Evolutionary conservation across 768 basidiomycete genomes (phyloP).

Genomic region (Amanita pallidorosea): DNA sequence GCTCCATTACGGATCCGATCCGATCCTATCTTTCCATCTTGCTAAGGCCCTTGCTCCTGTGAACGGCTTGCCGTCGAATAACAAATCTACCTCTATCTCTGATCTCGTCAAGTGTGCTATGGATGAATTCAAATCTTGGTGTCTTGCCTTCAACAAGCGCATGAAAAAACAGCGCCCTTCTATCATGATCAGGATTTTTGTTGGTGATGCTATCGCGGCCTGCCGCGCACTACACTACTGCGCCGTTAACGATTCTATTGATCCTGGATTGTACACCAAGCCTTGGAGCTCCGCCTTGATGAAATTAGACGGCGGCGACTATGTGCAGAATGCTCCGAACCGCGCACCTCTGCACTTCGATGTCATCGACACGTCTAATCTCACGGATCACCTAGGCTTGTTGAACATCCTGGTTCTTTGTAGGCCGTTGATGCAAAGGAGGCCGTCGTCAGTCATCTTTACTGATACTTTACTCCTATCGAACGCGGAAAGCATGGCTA

Average conservation of each 20-base stretch:
- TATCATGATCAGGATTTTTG: slow-evolving; percentile 26
- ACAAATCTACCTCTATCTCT: slow-evolving; percentile 3
- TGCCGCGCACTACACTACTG: slow-evolving; percentile 23
- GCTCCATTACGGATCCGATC: slow-evolving; percentile 35
- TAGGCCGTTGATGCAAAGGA: slow-evolving; percentile 23
- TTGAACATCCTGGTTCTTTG: slow-evolving; percentile 30
- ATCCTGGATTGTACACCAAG: slow-evolving; percentile 19
- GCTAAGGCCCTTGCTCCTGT: slow-evolving; percentile 18
- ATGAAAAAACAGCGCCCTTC: slow-evolving; percentile 2
- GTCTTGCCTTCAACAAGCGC: slow-evolving; percentile 16
- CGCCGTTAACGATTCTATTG: slow-evolving; percentile 8
- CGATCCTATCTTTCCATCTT: slow-evolving; percentile 30
- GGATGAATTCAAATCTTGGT: slow-evolving; percentile 25
- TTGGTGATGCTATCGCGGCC: slow-evolving; percentile 28
- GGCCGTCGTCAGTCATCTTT: slow-evolving; percentile 23
- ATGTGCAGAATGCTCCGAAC: slow-evolving; percentile 8
- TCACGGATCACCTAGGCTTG: slow-evolving; percentile 36
- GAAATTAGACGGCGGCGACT: slow-evolving; percentile 20
- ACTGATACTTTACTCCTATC: slow-evolving; percentile 28
- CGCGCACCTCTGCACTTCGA: slow-evolving; percentile 27
- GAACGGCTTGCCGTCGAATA: slow-evolving; percentile 3
- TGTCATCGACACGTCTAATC: slow-evolving; percentile 40
- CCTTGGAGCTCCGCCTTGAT: slow-evolving; percentile 25
- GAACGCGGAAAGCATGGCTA: slow-evolving; percentile 14
- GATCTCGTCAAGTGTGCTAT: slow-evolving; percentile 19